These are phyloP conservation scores for Trametes villosa DNA, from an alignment of 768 basidiomycete species.

Conservation along the genomic window DNA sequence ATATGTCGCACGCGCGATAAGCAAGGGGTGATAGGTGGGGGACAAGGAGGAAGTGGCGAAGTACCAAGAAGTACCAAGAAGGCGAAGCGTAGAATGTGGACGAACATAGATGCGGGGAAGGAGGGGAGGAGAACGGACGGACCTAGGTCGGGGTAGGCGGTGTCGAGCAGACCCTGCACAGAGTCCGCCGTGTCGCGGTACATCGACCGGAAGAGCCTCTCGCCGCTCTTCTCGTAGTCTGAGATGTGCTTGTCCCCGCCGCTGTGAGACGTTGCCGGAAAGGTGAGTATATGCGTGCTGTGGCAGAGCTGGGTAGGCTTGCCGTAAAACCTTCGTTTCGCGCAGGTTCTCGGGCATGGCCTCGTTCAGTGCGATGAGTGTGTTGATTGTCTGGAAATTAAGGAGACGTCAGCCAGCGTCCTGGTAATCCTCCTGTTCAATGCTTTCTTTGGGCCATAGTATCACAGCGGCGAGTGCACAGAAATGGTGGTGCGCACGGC, in stretches of 20 bases:
- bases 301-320: slow-evolving; percentile 5
- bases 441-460: no score
- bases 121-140: slow-evolving; percentile 21
- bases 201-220: slow-evolving; percentile 48
- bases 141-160: slow-evolving; percentile 70
- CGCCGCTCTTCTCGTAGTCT: slow-evolving; percentile 48
- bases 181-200: slow-evolving; percentile 60
- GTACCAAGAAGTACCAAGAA: no score
- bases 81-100: neutral
- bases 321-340: slow-evolving; percentile 55
- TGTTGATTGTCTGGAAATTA: slow-evolving; percentile 69
- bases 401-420: neutral
- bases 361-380: slow-evolving; percentile 53
- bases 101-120: neutral
- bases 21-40: slow-evolving; percentile 3
- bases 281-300: neutral
- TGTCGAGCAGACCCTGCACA: slow-evolving; percentile 52
- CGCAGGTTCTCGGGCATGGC: slow-evolving; percentile 55
- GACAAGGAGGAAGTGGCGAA: neutral
- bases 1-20: slow-evolving; percentile 2
- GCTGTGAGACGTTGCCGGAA: slow-evolving; percentile 34
- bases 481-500: no score
- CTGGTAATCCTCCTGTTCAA: neutral
- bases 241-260: slow-evolving; percentile 46
- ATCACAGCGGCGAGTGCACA: no score